Evolutionary conservation across 2,329 filamentous ascomycete species (phyloP).

Genomic region (Tolypocladium amazonense): DNA sequence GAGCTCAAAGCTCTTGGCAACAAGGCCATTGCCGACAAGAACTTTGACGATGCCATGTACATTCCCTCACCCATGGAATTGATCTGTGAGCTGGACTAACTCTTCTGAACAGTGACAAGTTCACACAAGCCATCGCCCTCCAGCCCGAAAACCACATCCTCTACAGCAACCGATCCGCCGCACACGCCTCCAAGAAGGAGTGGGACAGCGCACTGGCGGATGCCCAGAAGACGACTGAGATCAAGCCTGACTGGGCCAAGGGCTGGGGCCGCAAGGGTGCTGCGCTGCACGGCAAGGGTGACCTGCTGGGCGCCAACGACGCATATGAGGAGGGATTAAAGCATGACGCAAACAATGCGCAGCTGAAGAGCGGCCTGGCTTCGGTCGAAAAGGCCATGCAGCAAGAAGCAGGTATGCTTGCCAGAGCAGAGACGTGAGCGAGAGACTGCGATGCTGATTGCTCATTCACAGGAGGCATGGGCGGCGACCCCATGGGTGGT

Average conservation of each 20-base stretch:
- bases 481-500: slow-evolving; percentile 59
- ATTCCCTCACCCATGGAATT: slow-evolving; percentile 16
- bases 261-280: slow-evolving; percentile 91
- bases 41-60: slow-evolving; percentile 92
- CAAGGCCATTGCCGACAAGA: slow-evolving; percentile 95
- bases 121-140: slow-evolving; percentile 82
- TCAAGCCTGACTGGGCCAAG: slow-evolving; percentile 98
- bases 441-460: slow-evolving; percentile 1
- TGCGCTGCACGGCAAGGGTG: slow-evolving; percentile 77
- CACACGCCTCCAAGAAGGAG: slow-evolving; percentile 79
- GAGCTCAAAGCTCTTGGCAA: slow-evolving; percentile 96
- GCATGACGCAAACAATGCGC: slow-evolving; percentile 81
- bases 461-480: slow-evolving; percentile 16
- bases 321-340: slow-evolving; percentile 94
- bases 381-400: slow-evolving; percentile 84
- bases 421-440: neutral
- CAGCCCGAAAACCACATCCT: slow-evolving; percentile 90
- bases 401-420: slow-evolving; percentile 26
- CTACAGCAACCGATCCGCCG: slow-evolving; percentile 91
- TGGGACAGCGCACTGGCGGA: slow-evolving; percentile 79
- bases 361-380: slow-evolving; percentile 79
- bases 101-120: slow-evolving; percentile 60
- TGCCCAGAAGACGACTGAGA: slow-evolving; percentile 82
- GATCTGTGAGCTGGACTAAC: neutral
- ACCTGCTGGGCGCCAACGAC: slow-evolving; percentile 75